Percentiles rank a stretch among this genome's conserved stretches.
Conservation (phyloP, 2,329 filamentous ascomycete genomes). For the Monilinia vaccinii-corymbosi region DNA sequence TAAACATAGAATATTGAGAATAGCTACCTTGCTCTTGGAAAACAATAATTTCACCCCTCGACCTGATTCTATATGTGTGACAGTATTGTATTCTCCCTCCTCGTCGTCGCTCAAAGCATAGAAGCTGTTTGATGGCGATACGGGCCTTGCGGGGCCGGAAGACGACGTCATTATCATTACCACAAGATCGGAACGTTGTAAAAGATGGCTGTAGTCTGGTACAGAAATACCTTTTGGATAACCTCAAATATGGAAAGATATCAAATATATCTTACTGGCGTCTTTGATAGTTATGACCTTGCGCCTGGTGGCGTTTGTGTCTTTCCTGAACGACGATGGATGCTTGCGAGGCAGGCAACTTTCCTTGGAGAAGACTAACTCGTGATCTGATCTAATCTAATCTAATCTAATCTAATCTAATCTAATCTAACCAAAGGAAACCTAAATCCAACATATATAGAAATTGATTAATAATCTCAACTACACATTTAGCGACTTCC, state of each 20-base stretch:
- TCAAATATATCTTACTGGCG: not conserved
- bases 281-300: not conserved
- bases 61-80: constrained; percentile 68
- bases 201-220: not conserved
- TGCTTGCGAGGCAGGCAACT: constrained; percentile 5
- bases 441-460: no score
- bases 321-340: not conserved
- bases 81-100: constrained; percentile 89
- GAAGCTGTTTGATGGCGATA: constrained; percentile 78
- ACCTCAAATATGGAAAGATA: not conserved
- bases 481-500: no score
- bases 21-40: constrained; percentile 83
- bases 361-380: not conserved
- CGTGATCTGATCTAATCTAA: not conserved
- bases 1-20: constrained; percentile 1
- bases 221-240: not conserved
- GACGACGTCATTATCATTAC: constrained; percentile 29
- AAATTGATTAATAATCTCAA: no score
- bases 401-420: no score
- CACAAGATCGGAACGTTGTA: not conserved
- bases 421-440: no score
- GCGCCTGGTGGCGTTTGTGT: not conserved
- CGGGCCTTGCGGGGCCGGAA: constrained; percentile 27
- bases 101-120: constrained; percentile 96
- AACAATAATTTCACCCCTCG: constrained; percentile 88